A percentile compares a stretch with the other conserved stretches of the same genome.
phyloP scores from a whole-genome alignment of 805 yeast genomes.

The Saccharomycopsis oosterbeekiorum region DNA sequence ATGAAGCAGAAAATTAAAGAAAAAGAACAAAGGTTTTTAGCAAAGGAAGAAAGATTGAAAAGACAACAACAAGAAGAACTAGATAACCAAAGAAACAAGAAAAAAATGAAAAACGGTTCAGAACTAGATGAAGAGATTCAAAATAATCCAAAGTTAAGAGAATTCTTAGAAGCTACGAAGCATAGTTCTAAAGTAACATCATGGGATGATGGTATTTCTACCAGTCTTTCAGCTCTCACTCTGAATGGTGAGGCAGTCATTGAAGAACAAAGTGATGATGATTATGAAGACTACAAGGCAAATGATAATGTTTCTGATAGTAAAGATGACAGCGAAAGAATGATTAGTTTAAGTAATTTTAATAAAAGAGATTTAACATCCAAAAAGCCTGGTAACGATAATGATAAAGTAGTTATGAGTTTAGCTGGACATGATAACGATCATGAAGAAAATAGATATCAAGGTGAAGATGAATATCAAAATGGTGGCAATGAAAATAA shows the following conservation, averaged over 20 bases:
- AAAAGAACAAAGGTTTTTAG: constrained; percentile 35
- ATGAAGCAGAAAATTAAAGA: constrained; percentile 45
- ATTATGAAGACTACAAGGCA: constrained; percentile 29
- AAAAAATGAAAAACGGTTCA: constrained; percentile 21
- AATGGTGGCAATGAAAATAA: neutral
- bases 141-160: constrained; percentile 58
- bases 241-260: constrained; percentile 15
- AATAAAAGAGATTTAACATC: neutral
- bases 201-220: constrained; percentile 53
- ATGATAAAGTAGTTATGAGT: constrained; percentile 5
- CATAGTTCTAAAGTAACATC: constrained; percentile 62
- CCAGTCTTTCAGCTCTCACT: constrained; percentile 12
- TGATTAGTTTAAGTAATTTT: constrained; percentile 34
- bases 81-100: constrained; percentile 29
- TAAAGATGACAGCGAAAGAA: constrained; percentile 34
- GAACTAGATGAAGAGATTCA: constrained; percentile 52
- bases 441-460: constrained; percentile 23
- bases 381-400: neutral
- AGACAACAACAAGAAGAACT: constrained; percentile 32
- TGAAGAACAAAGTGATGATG: constrained; percentile 31
- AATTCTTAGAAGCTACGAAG: constrained; percentile 75
- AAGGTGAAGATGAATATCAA: constrained; percentile 14
- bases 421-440: constrained; percentile 15
- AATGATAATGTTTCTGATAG: constrained; percentile 21
- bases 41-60: constrained; percentile 38